A percentile compares a stretch with the other conserved stretches of the same genome.
phyloP scores from a whole-genome alignment of 73 alveolate species.

The Paramecium caudatum region DNA sequence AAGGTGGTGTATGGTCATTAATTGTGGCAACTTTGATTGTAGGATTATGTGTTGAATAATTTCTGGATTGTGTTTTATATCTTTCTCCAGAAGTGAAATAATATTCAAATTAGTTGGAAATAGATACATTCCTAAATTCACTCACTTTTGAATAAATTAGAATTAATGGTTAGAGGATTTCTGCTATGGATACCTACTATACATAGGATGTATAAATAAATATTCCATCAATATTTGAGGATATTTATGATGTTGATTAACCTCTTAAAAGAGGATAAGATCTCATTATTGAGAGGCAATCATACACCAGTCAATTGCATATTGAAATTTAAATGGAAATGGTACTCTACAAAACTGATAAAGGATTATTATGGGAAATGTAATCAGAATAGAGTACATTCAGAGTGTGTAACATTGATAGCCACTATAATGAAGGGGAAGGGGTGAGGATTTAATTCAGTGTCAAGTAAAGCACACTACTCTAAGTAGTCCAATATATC shows the following conservation, averaged over 20 bases:
- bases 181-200: too few relatives aligned
- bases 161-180: too few relatives aligned
- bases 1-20: slow-evolving; percentile 18
- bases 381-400: too few relatives aligned
- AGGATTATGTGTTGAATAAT: neutral
- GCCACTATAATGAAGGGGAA: too few relatives aligned
- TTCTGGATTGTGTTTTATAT: slow-evolving; percentile 14
- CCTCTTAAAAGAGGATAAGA: neutral
- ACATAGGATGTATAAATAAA: too few relatives aligned
- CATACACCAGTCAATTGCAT: neutral
- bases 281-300: neutral
- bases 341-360: neutral
- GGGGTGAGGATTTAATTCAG: too few relatives aligned
- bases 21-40: neutral
- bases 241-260: neutral
- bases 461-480: too few relatives aligned
- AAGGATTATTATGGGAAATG: slow-evolving; percentile 2
- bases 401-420: too few relatives aligned
- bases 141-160: too few relatives aligned
- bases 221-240: neutral
- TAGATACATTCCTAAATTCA: too few relatives aligned
- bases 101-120: too few relatives aligned
- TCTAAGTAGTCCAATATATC: slow-evolving; percentile 10
- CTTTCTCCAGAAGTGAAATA: neutral
- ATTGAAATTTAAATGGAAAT: too few relatives aligned